These are phyloP conservation scores for Heimioporus sp. DNA, from an alignment of 768 basidiomycete species.

Conservation along the genomic window DNA sequence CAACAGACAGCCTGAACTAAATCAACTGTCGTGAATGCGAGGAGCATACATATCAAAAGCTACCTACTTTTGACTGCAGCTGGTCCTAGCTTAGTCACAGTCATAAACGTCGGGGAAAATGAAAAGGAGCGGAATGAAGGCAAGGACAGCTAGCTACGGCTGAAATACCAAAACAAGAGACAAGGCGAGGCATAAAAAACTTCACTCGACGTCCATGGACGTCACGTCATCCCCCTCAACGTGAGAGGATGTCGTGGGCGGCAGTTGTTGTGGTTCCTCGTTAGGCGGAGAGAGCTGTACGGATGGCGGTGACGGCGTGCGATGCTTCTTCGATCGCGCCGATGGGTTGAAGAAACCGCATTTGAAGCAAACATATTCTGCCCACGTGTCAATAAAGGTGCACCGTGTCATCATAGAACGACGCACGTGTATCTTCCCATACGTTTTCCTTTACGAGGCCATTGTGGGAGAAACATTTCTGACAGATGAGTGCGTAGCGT, in stretches of 20 bases:
- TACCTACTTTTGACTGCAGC: too few species aligned
- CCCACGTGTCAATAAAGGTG: constrained; percentile 1
- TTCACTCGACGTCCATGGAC: constrained; percentile 15
- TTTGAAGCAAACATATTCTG: constrained; percentile 85
- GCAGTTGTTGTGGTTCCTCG: constrained; percentile 4
- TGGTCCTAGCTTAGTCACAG: too few species aligned
- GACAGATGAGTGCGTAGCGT: constrained; percentile 85
- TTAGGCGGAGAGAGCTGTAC: constrained; percentile 7
- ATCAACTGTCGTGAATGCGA: too few species aligned
- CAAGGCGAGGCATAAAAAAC: not conserved
- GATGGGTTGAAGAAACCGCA: constrained; percentile 80
- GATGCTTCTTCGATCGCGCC: constrained; percentile 32
- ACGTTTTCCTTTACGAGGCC: constrained; percentile 80
- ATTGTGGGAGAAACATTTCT: constrained; percentile 84
- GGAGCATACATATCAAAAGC: too few species aligned
- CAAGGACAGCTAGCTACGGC: not conserved
- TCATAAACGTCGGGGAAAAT: not conserved
- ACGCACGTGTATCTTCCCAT: constrained; percentile 75
- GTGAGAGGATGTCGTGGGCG: not conserved
- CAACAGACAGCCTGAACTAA: too few species aligned
- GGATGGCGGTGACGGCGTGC: constrained; percentile 28
- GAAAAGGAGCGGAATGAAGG: constrained; percentile 7
- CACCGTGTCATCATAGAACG: not conserved
- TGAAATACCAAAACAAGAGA: not conserved
- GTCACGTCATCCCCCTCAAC: constrained; percentile 9